A percentile compares a stretch with the other conserved stretches of the same genome.
These are phyloP conservation scores for Scutellaria galericulata DNA, from an alignment of 257 asterid genomes.

Conservation along the genomic window DNA sequence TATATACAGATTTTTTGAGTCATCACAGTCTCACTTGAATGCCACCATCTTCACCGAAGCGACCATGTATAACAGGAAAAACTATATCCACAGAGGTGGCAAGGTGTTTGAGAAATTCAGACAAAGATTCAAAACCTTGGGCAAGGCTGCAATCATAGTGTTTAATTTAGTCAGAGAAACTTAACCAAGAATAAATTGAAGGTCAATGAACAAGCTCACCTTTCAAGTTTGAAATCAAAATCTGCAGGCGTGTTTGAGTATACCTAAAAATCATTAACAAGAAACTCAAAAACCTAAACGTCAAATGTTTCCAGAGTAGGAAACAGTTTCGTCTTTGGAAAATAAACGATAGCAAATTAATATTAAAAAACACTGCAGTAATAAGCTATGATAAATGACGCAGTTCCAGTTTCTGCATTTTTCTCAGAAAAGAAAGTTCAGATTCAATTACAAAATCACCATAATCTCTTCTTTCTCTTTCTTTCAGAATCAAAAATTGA, in stretches of 20 bases:
- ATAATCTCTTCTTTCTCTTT: conserved; percentile 5
- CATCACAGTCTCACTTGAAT: conserved; percentile 66
- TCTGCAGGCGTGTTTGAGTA: conserved; percentile 89
- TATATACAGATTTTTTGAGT: background rate
- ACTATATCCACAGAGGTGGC: conserved; percentile 78
- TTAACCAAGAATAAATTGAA: background rate
- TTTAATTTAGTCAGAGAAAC: conserved; percentile 9
- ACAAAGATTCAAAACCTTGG: conserved; percentile 68
- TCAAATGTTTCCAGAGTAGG: background rate
- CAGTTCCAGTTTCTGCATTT: background rate
- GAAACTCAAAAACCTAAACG: conserved; percentile 23
- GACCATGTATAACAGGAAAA: conserved; percentile 93
- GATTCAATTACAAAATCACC: background rate
- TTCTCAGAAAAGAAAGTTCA: background rate
- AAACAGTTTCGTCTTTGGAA: background rate
- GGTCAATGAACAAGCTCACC: conserved; percentile 43
- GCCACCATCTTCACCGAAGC: conserved; percentile 96
- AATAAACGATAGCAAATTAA: background rate
- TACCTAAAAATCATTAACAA: conserved; percentile 47
- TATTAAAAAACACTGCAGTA: background rate
- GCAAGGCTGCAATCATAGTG: conserved; percentile 70
- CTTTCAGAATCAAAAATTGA: background rate
- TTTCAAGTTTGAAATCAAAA: conserved; percentile 88
- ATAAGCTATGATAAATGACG: background rate
- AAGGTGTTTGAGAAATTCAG: conserved; percentile 73